phyloP scores from a whole-genome alignment of 495 filamentous ascomycete genomes.

The Penicillium fimorum region DNA sequence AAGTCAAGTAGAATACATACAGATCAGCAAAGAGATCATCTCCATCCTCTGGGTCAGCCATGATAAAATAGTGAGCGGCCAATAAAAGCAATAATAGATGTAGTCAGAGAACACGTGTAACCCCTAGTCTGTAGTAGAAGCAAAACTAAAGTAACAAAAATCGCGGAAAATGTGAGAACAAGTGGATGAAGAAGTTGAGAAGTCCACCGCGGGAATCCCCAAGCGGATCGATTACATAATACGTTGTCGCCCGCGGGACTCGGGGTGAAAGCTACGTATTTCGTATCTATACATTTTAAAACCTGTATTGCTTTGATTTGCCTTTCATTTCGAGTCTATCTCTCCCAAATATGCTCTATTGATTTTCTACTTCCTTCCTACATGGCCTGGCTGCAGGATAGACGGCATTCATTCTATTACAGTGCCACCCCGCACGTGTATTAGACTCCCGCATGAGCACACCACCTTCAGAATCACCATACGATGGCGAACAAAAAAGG shows the following conservation, averaged over 20 bases:
- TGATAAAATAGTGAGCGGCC: constrained; percentile 29
- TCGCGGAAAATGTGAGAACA: neutral
- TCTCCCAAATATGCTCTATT: constrained; percentile 5
- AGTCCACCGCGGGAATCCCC: constrained; percentile 17
- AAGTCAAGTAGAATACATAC: constrained; percentile 51
- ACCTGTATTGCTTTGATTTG: neutral
- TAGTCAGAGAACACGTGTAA: neutral
- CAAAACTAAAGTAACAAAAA: neutral
- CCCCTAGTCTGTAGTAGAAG: neutral
- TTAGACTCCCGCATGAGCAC: constrained; percentile 25
- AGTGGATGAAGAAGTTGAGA: constrained; percentile 10
- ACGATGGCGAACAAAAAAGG: constrained; percentile 63
- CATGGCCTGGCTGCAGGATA: constrained; percentile 23
- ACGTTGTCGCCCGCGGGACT: neutral
- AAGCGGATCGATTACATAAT: constrained; percentile 21
- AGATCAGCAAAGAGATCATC: constrained; percentile 99
- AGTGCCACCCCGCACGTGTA: constrained; percentile 29
- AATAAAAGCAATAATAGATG: neutral
- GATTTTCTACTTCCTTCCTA: constrained; percentile 5
- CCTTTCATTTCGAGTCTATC: neutral
- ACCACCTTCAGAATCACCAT: constrained; percentile 15
- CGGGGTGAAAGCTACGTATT: neutral
- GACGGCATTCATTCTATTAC: constrained; percentile 9
- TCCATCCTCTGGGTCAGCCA: constrained; percentile 89
- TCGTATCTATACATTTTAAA: neutral